Conservation (phyloP, 2,329 filamentous ascomycete species). For the Fonsecaea multimorphosa region DNA sequence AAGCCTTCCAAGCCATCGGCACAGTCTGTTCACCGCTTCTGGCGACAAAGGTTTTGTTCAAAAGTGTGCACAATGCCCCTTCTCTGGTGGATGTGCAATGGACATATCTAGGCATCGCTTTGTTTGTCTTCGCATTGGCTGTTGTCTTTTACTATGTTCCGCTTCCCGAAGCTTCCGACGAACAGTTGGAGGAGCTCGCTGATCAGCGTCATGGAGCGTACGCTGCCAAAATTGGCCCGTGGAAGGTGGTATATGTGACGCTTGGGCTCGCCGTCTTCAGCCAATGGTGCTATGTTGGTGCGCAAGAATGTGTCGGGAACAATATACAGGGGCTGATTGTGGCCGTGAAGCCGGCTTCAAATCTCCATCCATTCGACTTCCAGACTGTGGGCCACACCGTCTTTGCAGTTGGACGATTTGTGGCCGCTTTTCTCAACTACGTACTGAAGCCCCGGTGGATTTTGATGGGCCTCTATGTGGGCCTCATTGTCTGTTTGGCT, state of each 20-base stretch:
- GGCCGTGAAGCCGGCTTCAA: slow-evolving; percentile 43
- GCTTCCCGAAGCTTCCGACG: slow-evolving; percentile 66
- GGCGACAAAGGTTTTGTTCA: slow-evolving; percentile 65
- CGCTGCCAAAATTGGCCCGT: slow-evolving; percentile 50
- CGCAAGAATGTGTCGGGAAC: slow-evolving; percentile 63
- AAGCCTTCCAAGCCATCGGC: slow-evolving; percentile 67
- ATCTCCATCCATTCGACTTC: slow-evolving; percentile 50
- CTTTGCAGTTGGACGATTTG: slow-evolving; percentile 65
- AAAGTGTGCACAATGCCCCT: slow-evolving; percentile 53
- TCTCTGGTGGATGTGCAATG: slow-evolving; percentile 67
- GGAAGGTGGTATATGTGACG: slow-evolving; percentile 63
- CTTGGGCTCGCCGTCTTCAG: slow-evolving; percentile 61
- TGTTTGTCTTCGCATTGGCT: slow-evolving; percentile 65
- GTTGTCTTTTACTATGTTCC: slow-evolving; percentile 67
- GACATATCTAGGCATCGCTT: slow-evolving; percentile 68
- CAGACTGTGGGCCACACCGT: slow-evolving; percentile 62
- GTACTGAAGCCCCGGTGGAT: slow-evolving; percentile 65
- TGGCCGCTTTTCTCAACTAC: slow-evolving; percentile 59
- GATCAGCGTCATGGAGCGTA: slow-evolving; percentile 59
- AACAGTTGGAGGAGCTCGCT: slow-evolving; percentile 63
- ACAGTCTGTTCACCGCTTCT: slow-evolving; percentile 65
- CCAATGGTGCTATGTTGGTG: slow-evolving; percentile 67
- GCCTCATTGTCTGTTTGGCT: slow-evolving; percentile 58
- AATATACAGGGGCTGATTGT: slow-evolving; percentile 55
- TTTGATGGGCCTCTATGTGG: slow-evolving; percentile 60